Base-by-base conservation (phyloP, 257 asterid species). In the Nicotiana tabacum region DNA sequence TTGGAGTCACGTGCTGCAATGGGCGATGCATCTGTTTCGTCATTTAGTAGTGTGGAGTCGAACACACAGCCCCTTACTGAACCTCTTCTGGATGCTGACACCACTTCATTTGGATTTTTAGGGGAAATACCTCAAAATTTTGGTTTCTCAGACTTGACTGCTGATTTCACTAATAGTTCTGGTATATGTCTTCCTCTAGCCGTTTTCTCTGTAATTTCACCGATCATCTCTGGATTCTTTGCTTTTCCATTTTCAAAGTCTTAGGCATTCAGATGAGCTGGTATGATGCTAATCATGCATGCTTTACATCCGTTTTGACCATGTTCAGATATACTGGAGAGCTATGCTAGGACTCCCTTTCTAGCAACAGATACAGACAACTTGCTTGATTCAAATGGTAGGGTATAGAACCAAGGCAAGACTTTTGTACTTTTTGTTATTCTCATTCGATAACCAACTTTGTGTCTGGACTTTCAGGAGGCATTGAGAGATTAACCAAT, bases 381-480 rank as follows among this genome's bases (percentile, higher is more conserved):
- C 91, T 90, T 89, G 81, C 89, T 86, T 83, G 90, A 89, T 89
- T 89, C 90, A 85, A 89, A 85, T 65, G 97, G 96, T 92, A 83
- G 81, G 93, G 81, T 65, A 70, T 8, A 83, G 81, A 78, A 76
- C 83, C 74, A 70, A 51, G 85, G 84, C 78, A 67, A 70, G 46
- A 11, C 1, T 77, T 83, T 32, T 29, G 27, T 39, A 35, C 46
- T 51, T 78, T 57, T 56, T 43, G 81, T 82, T 35, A 21, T 77
- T 48, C 43, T 76, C 80, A 0, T 76, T 0, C 0, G 46, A 15
- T 76, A 72, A 51, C 80, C 64, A 76, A 30, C 56, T 15, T 78
- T 8, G 82, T 48, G n/a, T 64, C 29, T 83, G 81, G 76, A n/a
- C 58, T 65, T 84, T 82, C 89, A 94, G 96, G 90, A 85, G 89